Conservation (phyloP, 1,284 basidiomycete species). For the Melampsora medusae region DNA sequence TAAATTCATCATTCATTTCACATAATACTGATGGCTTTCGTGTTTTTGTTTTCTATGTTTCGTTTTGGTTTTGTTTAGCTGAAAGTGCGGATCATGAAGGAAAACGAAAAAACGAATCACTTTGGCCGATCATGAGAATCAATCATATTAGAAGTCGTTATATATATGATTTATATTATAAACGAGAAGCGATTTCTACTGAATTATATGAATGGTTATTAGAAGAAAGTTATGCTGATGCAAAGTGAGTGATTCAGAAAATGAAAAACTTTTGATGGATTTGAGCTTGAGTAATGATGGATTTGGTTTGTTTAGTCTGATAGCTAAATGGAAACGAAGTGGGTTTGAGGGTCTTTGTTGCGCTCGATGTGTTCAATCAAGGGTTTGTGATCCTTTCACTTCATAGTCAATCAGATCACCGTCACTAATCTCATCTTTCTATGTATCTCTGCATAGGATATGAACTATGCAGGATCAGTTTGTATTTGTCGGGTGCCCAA, state of each 20-base stretch:
- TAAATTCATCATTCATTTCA: too few relatives aligned
- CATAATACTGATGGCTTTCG: too few relatives aligned
- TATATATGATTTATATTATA: conserved; percentile 98
- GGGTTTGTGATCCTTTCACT: conserved; percentile 61
- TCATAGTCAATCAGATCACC: not conserved
- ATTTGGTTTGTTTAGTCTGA: conserved; percentile 64
- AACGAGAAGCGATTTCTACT: conserved; percentile 87
- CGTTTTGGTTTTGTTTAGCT: conserved; percentile 51
- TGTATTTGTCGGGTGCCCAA: conserved; percentile 98
- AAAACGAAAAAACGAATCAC: conserved; percentile 89
- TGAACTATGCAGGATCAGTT: conserved; percentile 99
- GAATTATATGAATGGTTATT: conserved; percentile 97
- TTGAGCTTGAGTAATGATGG: too few relatives aligned
- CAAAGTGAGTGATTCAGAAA: conserved; percentile 69
- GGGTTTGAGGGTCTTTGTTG: conserved; percentile 99
- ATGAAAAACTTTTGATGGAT: too few relatives aligned
- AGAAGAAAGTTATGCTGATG: conserved; percentile 95
- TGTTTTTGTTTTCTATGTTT: too few relatives aligned
- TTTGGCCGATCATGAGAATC: conserved; percentile 99
- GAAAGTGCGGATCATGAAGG: conserved; percentile 98
- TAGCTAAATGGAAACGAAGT: conserved; percentile 99
- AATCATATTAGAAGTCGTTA: conserved; percentile 77
- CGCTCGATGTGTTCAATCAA: conserved; percentile 90
- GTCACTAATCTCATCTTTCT: not conserved
- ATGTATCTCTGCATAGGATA: conserved; percentile 65